Conservation (phyloP, 2,329 filamentous ascomycete genomes). For the Uncinocarpus reesii region DNA sequence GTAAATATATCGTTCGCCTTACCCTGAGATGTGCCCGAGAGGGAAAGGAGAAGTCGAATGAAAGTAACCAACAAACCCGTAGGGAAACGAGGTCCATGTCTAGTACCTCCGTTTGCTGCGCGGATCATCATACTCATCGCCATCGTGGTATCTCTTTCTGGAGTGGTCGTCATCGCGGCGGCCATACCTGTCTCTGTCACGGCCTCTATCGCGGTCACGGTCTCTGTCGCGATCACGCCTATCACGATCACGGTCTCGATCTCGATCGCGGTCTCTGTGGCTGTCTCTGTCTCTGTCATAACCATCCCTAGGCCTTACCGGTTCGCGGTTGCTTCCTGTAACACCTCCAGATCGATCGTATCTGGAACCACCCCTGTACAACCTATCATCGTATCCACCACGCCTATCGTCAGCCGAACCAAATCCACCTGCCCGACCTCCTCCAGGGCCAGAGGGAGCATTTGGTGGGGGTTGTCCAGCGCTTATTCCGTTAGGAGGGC, state of each 20-base stretch:
- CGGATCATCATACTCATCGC: slow-evolving; percentile 67
- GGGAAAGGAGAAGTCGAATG: slow-evolving; percentile 20
- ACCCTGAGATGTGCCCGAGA: slow-evolving; percentile 27
- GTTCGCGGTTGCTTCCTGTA: slow-evolving; percentile 74
- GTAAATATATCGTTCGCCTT: slow-evolving; percentile 21
- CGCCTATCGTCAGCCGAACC: slow-evolving; percentile 36
- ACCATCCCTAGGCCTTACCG: slow-evolving; percentile 59
- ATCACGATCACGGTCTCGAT: slow-evolving; percentile 44
- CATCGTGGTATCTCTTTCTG: slow-evolving; percentile 63
- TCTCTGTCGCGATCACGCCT: slow-evolving; percentile 40
- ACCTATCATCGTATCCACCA: slow-evolving; percentile 53
- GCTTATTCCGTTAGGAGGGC: slow-evolving; percentile 21
- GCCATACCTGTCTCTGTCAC: slow-evolving; percentile 40
- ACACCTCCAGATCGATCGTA: slow-evolving; percentile 42
- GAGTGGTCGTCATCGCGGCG: slow-evolving; percentile 45
- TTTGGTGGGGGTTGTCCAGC: slow-evolving; percentile 39
- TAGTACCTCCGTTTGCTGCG: slow-evolving; percentile 52
- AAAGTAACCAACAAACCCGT: slow-evolving; percentile 39
- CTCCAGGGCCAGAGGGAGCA: slow-evolving; percentile 45
- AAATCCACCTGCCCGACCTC: slow-evolving; percentile 45
- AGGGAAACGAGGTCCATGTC: slow-evolving; percentile 16
- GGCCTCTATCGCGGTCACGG: slow-evolving; percentile 35
- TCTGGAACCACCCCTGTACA: slow-evolving; percentile 37
- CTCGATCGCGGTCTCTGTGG: slow-evolving; percentile 46
- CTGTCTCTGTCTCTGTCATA: slow-evolving; percentile 43